Evolutionary conservation across 2,329 filamentous ascomycete species (phyloP).

Genomic region (Atkinsonella texensis): DNA sequence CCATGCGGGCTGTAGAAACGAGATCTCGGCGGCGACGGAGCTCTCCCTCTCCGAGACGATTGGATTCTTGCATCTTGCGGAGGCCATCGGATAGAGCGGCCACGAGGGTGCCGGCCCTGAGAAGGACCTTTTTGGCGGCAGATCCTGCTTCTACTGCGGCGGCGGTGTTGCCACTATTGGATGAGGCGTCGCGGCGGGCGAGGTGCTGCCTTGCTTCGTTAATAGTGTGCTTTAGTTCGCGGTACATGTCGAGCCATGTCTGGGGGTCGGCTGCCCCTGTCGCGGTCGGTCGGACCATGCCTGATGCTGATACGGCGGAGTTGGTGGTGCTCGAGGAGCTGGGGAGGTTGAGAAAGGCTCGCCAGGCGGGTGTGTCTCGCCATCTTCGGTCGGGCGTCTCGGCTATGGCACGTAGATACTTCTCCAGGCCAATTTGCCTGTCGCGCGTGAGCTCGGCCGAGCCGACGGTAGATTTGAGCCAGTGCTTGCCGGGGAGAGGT

Average conservation of each 20-base stretch:
- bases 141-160: constrained; percentile 50
- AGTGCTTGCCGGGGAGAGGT: constrained; percentile 60
- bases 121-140: constrained; percentile 61
- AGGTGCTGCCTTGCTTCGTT: constrained; percentile 58
- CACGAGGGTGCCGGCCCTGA: constrained; percentile 55
- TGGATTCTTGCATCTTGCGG: constrained; percentile 39
- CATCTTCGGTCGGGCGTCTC: constrained; percentile 63
- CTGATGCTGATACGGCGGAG: constrained; percentile 35
- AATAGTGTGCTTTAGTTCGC: constrained; percentile 54
- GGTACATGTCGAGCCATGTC: constrained; percentile 66
- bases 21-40: constrained; percentile 59
- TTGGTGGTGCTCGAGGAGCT: constrained; percentile 32
- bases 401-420: constrained; percentile 61
- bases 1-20: constrained; percentile 55
- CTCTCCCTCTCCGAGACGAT: constrained; percentile 60
- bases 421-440: constrained; percentile 56
- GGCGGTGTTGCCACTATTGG: constrained; percentile 27
- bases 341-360: constrained; percentile 61
- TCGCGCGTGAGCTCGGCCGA: constrained; percentile 59
- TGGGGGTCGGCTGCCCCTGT: constrained; percentile 43
- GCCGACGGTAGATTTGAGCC: constrained; percentile 61
- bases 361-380: constrained; percentile 62
- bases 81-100: constrained; percentile 55
- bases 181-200: constrained; percentile 49
- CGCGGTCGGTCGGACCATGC: constrained; percentile 27